Conservation (phyloP, 805 yeast genomes). For the Ogataea polymorpha region DNA sequence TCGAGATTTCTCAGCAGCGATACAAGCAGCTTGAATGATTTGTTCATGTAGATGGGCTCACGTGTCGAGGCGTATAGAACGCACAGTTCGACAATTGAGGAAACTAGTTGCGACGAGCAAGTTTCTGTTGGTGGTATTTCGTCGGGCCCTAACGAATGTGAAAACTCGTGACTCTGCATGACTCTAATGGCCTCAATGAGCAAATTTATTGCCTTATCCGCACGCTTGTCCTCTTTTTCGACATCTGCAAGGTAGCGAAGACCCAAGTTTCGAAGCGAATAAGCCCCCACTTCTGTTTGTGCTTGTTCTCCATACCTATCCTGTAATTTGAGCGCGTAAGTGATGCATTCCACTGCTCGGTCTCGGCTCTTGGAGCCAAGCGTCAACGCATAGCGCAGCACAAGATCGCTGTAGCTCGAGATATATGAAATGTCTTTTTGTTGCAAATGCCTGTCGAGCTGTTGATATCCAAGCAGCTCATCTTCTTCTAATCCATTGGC, state of each 20-base stretch:
- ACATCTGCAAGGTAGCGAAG: constrained; percentile 37
- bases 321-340: constrained; percentile 31
- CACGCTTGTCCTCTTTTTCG: constrained; percentile 18
- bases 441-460: constrained; percentile 27
- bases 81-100: constrained; percentile 31
- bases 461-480: constrained; percentile 17
- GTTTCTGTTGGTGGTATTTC: constrained; percentile 24
- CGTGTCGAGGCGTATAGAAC: constrained; percentile 29
- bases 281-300: constrained; percentile 24
- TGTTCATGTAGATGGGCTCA: constrained; percentile 17
- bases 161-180: constrained; percentile 26
- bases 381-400: constrained; percentile 38
- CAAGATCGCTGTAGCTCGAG: constrained; percentile 35
- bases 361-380: constrained; percentile 26
- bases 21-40: constrained; percentile 36
- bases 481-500: constrained; percentile 19
- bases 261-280: constrained; percentile 32
- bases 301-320: constrained; percentile 27
- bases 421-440: constrained; percentile 34
- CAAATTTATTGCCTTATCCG: constrained; percentile 27
- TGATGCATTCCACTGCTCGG: constrained; percentile 26
- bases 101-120: constrained; percentile 23
- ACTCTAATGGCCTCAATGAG: constrained; percentile 29
- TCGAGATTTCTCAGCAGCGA: constrained; percentile 33
- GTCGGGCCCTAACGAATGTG: constrained; percentile 4